Evolutionary conservation across 2,329 filamentous ascomycete genomes (phyloP).

Genomic region (Cladophialophora immunda): DNA sequence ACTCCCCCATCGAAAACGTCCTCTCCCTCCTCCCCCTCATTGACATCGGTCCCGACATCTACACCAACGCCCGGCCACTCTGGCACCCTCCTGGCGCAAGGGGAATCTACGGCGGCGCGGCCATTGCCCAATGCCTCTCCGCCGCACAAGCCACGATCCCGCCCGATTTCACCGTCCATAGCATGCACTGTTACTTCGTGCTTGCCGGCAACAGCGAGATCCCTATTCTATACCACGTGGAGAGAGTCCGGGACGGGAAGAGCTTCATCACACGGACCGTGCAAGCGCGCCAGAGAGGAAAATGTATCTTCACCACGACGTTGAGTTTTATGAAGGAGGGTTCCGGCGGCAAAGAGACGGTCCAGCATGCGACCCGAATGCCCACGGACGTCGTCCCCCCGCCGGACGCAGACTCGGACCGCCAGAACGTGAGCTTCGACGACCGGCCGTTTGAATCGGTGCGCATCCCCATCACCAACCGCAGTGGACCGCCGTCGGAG

Average conservation of each 20-base stretch:
- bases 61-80: constrained; percentile 89
- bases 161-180: constrained; percentile 81
- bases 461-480: constrained; percentile 54
- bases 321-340: constrained; percentile 82
- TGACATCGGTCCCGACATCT: constrained; percentile 73
- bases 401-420: constrained; percentile 40
- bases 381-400: constrained; percentile 55
- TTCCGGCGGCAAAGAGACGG: constrained; percentile 60
- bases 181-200: constrained; percentile 99
- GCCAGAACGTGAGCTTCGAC: constrained; percentile 17
- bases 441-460: constrained; percentile 50
- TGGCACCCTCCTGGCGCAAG: constrained; percentile 94
- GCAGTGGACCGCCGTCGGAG: constrained; percentile 61
- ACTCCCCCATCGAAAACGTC: constrained; percentile 86
- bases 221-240: constrained; percentile 93
- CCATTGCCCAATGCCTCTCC: constrained; percentile 89
- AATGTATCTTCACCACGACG: constrained; percentile 94
- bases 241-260: constrained; percentile 87
- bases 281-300: constrained; percentile 88
- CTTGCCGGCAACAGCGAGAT: constrained; percentile 85
- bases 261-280: constrained; percentile 93
- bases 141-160: constrained; percentile 90
- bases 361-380: constrained; percentile 72
- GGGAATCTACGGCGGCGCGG: constrained; percentile 91
- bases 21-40: constrained; percentile 82